Conservation (phyloP, 2,329 filamentous ascomycete genomes). For the Colletotrichum magnum region DNA sequence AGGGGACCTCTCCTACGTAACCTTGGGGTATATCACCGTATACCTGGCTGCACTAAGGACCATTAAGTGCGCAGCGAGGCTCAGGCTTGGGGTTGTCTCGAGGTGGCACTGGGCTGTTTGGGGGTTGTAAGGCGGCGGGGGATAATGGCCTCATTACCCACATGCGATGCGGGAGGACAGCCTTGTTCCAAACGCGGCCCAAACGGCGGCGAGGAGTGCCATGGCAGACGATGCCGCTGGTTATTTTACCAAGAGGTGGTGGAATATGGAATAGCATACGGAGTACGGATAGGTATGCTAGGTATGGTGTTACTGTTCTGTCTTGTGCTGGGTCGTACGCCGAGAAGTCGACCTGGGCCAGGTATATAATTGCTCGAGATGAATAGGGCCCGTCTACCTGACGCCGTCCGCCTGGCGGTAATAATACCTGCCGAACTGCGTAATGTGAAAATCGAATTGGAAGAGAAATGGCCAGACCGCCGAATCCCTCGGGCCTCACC, state of each 20-base stretch:
- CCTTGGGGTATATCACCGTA: no score
- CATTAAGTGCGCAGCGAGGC: not conserved
- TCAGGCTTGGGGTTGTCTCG: constrained; percentile 23
- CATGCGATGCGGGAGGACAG: constrained; percentile 25
- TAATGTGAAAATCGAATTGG: no score
- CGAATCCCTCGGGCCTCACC: not conserved
- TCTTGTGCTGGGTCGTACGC: not conserved
- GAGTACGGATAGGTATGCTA: no score
- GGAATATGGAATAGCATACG: no score
- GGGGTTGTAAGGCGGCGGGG: constrained; percentile 25
- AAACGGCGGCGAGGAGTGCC: constrained; percentile 29
- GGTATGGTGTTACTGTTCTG: no score
- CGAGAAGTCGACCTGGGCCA: no score
- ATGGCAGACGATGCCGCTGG: constrained; percentile 13
- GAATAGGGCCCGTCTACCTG: no score
- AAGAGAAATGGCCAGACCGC: not conserved
- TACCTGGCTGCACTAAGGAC: not conserved
- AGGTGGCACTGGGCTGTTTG: constrained; percentile 36
- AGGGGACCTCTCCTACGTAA: no score
- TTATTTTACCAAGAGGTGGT: not conserved
- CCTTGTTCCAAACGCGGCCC: constrained; percentile 39
- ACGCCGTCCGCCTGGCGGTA: no score
- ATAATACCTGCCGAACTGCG: no score
- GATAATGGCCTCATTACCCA: constrained; percentile 40
- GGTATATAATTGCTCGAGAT: no score